A percentile compares a stretch with the other conserved stretches of the same genome.
Conservation (phyloP, 352 stramenopile species). For the Globisporangium splendens region DNA sequence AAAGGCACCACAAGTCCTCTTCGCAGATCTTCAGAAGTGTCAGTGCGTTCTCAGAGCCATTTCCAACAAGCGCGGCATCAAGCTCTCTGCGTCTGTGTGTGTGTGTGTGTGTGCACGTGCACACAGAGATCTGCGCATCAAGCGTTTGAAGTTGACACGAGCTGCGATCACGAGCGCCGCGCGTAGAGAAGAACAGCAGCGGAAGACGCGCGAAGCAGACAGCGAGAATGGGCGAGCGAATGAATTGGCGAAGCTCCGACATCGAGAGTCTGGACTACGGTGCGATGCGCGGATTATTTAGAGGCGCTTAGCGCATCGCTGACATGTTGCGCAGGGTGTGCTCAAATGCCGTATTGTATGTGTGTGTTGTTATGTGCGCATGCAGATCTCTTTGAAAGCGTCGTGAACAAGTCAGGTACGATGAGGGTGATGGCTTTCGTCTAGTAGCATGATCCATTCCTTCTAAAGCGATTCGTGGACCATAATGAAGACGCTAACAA, state of each 20-base stretch:
- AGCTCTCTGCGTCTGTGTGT: no score
- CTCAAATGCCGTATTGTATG: conserved; percentile 1
- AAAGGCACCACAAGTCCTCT: background rate
- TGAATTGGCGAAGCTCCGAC: conserved; percentile 66
- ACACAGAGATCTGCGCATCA: no score
- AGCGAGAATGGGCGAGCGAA: conserved; percentile 16
- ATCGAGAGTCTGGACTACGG: conserved; percentile 84
- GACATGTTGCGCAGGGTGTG: no score
- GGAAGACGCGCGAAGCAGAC: no score
- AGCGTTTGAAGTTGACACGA: no score
- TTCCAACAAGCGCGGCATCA: background rate
- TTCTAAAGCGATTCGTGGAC: no score
- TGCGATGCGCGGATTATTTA: conserved; percentile 17
- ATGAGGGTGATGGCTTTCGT: background rate
- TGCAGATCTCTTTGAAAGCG: conserved; percentile 80
- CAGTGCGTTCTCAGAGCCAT: background rate
- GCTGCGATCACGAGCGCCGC: background rate
- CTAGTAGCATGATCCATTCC: no score
- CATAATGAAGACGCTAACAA: no score
- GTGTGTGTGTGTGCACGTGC: no score
- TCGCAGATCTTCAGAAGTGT: background rate
- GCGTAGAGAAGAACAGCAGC: no score
- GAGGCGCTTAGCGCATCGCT: background rate
- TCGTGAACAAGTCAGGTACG: conserved; percentile 78
- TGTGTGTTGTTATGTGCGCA: background rate